Conservation (phyloP, 768 basidiomycete genomes). For the Agrocybe pediades region DNA sequence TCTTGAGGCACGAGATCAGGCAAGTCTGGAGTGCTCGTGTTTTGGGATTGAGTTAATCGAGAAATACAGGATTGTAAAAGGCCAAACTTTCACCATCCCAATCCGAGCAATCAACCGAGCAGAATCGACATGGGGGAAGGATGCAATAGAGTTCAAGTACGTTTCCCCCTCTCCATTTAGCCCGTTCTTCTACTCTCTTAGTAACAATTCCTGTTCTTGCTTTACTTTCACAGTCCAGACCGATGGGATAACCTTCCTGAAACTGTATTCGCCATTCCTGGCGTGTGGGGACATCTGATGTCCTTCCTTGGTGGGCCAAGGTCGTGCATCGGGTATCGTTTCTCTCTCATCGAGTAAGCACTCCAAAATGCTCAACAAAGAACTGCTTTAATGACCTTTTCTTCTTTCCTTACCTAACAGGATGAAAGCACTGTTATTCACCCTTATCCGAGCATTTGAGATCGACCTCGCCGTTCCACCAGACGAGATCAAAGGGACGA, state of each 20-base stretch:
- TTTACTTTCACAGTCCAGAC: conserved; percentile 70
- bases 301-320: conserved; percentile 66
- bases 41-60: no score
- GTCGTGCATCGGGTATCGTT: conserved; percentile 70
- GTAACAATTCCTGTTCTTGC: no score
- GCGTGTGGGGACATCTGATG: conserved; percentile 59
- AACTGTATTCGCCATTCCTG: conserved; percentile 46
- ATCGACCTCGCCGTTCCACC: conserved; percentile 55
- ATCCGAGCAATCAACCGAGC: conserved; percentile 54
- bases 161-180: neutral
- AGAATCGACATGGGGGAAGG: conserved; percentile 60
- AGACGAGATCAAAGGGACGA: conserved; percentile 40
- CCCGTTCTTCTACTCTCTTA: neutral
- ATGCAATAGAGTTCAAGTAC: conserved; percentile 62
- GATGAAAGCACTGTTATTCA: conserved; percentile 42
- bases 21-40: no score
- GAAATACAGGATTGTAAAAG: conserved; percentile 36
- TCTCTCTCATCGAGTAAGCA: conserved; percentile 61
- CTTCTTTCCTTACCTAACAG: conserved; percentile 8
- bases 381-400: neutral
- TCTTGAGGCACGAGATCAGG: conserved; percentile 35
- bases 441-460: conserved; percentile 52
- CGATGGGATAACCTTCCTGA: conserved; percentile 57
- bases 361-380: neutral
- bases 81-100: conserved; percentile 47